phyloP scores from a whole-genome alignment of 2,329 filamentous ascomycete species.

The Paradendryphiella salina region DNA sequence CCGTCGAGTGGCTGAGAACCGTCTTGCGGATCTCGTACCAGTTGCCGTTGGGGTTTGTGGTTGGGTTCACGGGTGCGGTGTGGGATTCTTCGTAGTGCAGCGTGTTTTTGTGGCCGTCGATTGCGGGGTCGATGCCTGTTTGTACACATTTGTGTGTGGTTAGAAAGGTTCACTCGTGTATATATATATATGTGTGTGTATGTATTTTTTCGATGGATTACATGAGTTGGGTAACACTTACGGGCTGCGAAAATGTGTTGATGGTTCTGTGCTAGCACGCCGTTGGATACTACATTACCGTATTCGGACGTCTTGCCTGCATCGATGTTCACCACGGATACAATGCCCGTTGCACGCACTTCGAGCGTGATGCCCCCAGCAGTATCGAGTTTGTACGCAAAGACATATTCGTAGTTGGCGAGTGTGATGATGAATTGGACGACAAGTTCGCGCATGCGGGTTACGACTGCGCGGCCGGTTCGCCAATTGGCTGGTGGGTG shows the following conservation, averaged over 20 bases:
- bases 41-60: constrained; percentile 65
- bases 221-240: no score
- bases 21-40: constrained; percentile 60
- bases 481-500: constrained; percentile 57
- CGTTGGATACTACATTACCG: constrained; percentile 66
- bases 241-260: constrained; percentile 65
- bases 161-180: no score
- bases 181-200: no score
- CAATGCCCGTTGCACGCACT: constrained; percentile 67
- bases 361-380: constrained; percentile 65
- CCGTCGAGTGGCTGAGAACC: constrained; percentile 52
- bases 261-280: constrained; percentile 69
- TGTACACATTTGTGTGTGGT: no score
- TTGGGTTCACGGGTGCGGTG: constrained; percentile 53
- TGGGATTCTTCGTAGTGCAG: constrained; percentile 60
- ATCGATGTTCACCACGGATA: constrained; percentile 64
- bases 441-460: constrained; percentile 64
- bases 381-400: constrained; percentile 67
- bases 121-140: constrained; percentile 63
- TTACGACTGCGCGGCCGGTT: constrained; percentile 64
- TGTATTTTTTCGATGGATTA: no score
- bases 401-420: constrained; percentile 72
- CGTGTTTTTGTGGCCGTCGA: constrained; percentile 61
- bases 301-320: constrained; percentile 57
- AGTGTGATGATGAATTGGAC: constrained; percentile 70